Conservation (phyloP, 805 yeast species). For the Suhomyces prunicola region DNA sequence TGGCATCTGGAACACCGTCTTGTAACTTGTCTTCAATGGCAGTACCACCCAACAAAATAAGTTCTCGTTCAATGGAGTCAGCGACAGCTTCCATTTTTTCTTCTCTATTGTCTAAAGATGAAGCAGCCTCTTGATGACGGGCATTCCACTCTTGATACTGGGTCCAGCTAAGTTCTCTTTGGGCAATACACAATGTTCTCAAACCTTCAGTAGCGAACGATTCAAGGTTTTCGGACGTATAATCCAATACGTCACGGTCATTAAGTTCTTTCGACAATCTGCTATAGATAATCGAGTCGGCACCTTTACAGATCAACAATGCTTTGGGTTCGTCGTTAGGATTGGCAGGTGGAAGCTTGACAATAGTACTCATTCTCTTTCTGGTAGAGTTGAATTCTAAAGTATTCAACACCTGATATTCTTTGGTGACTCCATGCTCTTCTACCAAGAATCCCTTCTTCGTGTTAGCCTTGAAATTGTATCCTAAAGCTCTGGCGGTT, state of each 20-base stretch:
- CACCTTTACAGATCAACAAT: conserved; percentile 76
- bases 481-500: conserved; percentile 78
- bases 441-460: conserved; percentile 65
- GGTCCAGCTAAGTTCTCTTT: conserved; percentile 59
- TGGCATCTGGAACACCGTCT: conserved; percentile 74
- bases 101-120: conserved; percentile 62
- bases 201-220: conserved; percentile 81
- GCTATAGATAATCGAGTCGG: conserved; percentile 74
- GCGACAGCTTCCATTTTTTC: conserved; percentile 72
- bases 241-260: conserved; percentile 47
- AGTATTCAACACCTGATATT: conserved; percentile 66
- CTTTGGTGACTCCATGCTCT: conserved; percentile 67
- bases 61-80: conserved; percentile 60
- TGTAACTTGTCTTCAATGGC: conserved; percentile 80
- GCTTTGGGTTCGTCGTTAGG: conserved; percentile 43
- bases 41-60: conserved; percentile 68
- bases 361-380: conserved; percentile 82
- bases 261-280: conserved; percentile 50
- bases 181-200: conserved; percentile 78
- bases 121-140: conserved; percentile 61
- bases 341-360: conserved; percentile 55
- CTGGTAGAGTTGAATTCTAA: conserved; percentile 81
- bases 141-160: conserved; percentile 63
- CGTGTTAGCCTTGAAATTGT: conserved; percentile 61
- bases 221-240: conserved; percentile 72